phyloP scores from a whole-genome alignment of 257 asterid genomes.

The Rehmannia glutinosa region DNA sequence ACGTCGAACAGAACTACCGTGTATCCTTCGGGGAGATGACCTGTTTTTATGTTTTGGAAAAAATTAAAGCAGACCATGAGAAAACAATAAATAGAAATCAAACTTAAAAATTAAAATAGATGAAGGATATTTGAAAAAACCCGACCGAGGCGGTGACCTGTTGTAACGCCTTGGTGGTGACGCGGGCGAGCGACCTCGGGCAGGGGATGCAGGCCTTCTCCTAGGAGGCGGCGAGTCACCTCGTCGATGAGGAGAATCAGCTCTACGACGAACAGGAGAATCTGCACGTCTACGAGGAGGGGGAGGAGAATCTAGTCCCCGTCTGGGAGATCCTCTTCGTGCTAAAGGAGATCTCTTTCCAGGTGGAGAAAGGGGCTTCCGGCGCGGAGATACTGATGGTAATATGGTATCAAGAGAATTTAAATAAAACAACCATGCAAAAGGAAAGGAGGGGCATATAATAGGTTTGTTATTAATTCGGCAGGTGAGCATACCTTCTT shows the following conservation, averaged over 20 bases:
- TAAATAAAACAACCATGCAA: not conserved
- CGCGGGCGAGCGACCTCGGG: too few species aligned
- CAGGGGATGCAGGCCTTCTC: too few species aligned
- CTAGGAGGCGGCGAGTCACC: slow-evolving; percentile 53
- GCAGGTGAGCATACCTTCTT: slow-evolving; percentile 38
- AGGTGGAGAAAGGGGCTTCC: slow-evolving; percentile 44
- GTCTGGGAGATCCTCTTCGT: slow-evolving; percentile 66
- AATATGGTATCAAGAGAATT: too few species aligned
- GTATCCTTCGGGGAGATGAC: slow-evolving; percentile 57
- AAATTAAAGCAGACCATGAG: not conserved
- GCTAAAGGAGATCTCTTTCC: too few species aligned
- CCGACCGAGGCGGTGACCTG: too few species aligned
- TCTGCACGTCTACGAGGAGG: slow-evolving; percentile 41
- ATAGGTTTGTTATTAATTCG: not conserved
- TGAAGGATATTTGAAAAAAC: too few species aligned
- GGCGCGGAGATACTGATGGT: slow-evolving; percentile 53
- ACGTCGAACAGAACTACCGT: slow-evolving; percentile 63
- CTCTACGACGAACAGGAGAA: slow-evolving; percentile 56
- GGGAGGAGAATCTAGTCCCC: slow-evolving; percentile 35
- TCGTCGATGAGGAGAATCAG: slow-evolving; percentile 39
- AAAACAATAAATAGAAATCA: not conserved
- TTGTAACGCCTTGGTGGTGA: too few species aligned
- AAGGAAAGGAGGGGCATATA: not conserved
- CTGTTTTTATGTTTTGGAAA: slow-evolving; percentile 17
- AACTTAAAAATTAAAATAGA: too few species aligned